Base-by-base conservation (phyloP, 1,284 basidiomycete genomes). In the Paramarasmius palmivorus region DNA sequence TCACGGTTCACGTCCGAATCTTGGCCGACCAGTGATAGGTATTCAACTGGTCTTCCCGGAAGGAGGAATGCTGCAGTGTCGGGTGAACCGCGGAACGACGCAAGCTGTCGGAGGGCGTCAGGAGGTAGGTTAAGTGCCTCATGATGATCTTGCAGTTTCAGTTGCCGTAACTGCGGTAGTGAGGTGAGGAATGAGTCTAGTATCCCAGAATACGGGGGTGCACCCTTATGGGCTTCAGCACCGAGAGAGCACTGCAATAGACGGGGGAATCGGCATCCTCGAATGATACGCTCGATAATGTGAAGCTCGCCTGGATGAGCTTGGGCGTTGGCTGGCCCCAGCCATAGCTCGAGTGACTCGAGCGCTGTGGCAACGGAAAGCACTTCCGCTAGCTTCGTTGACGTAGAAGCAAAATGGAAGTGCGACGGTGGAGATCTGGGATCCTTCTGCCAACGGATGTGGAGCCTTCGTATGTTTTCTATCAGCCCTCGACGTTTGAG, bases 21-120 rank as follows among this genome's bases (percentile, higher is more conserved):
- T 59, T 78, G 74, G 3, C 82, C 82, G 52, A 82, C 69, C 47
- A 87, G 80, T 12, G 75, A 71, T 47, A 87, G 78, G 52, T 68
- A 66, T 45, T 75, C 74, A 22, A 86, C 78, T 4, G 83, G 79
- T 32, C 84, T 71, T 10, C 81, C 82, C 10, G 83, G 84, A 50
- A 86, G 75, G 52, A 86, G 63, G 9, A 72, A 68, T 45, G 81
- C 81, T 2, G 84, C 83, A n/a, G 80, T 73, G 63, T 73, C 73
- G 51, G 83, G 74, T 41, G 76, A 75, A 53, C 84, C 84, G 56
- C 82, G 82, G 72, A 86, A 86, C 47, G 76, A 73, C 19, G 70
- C 59, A 35, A 86, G 73, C 47, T 60, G 58, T 8, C 78, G 76
- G 26, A 84, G 68, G 56, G 77, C 74, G 54, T 58, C 54, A 22